Evolutionary conservation across 768 basidiomycete genomes (phyloP).

Genomic region (Russula sp.): DNA sequence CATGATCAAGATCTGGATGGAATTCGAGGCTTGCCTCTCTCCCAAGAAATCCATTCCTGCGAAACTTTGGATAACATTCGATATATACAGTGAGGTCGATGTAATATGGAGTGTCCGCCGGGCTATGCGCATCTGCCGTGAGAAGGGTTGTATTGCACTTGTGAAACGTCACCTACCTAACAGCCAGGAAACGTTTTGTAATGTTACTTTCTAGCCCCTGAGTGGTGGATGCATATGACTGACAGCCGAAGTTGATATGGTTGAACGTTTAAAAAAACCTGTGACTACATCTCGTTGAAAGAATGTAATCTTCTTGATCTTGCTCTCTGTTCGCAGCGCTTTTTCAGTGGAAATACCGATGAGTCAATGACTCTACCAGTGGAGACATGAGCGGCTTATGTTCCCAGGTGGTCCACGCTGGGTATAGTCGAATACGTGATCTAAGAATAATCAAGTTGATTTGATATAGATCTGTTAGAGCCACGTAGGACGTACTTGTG

Average conservation of each 20-base stretch:
- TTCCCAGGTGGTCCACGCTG: background rate
- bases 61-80: too few species aligned
- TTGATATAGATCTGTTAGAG: too few species aligned
- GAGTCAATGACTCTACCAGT: background rate
- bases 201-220: background rate
- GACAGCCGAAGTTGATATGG: background rate
- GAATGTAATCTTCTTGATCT: background rate
- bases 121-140: too few species aligned
- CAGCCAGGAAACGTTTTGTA: background rate
- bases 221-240: background rate
- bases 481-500: too few species aligned
- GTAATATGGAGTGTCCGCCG: too few species aligned
- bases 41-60: too few species aligned
- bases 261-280: slow-evolving; percentile 4
- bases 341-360: slow-evolving; percentile 1
- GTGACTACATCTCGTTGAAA: slow-evolving; percentile 1
- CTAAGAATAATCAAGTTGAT: too few species aligned
- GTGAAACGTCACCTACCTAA: background rate
- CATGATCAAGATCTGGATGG: too few species aligned
- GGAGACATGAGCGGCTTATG: background rate
- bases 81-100: too few species aligned
- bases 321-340: background rate
- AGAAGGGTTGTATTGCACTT: too few species aligned
- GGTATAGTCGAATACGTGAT: background rate
- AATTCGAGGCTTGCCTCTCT: too few species aligned